These are phyloP conservation scores for Aspergillus panamensis DNA, from an alignment of 495 filamentous ascomycete species.

Conservation along the genomic window DNA sequence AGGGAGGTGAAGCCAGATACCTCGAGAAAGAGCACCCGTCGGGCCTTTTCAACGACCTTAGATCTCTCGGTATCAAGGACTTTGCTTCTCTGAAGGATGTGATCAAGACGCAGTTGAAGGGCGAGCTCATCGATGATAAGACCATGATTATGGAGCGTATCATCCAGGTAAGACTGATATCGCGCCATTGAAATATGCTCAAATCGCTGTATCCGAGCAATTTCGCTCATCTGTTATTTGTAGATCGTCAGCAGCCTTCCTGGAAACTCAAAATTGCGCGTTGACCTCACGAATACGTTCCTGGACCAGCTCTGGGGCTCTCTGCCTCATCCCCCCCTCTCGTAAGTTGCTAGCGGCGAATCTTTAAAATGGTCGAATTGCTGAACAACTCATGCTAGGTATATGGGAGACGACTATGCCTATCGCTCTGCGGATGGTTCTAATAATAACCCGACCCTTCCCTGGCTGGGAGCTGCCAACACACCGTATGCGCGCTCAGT, in stretches of 20 bases:
- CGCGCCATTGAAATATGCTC: too few relatives aligned
- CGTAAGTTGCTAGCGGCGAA: constrained; percentile 30
- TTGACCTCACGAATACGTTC: constrained; percentile 66
- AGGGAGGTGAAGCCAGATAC: constrained; percentile 60
- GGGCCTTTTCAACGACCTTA: constrained; percentile 62
- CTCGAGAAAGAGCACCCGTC: constrained; percentile 49
- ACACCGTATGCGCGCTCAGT: constrained; percentile 55
- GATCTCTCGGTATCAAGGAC: constrained; percentile 57
- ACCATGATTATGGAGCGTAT: constrained; percentile 76
- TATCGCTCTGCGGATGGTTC: constrained; percentile 76
- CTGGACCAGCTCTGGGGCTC: constrained; percentile 68
- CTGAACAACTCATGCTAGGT: constrained; percentile 32
- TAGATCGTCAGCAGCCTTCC: constrained; percentile 65
- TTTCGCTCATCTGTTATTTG: neutral
- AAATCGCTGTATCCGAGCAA: neutral
- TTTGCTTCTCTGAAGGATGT: constrained; percentile 52
- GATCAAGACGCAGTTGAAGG: constrained; percentile 49
- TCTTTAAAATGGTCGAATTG: neutral
- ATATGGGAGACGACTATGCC: constrained; percentile 60
- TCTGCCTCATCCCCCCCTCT: constrained; percentile 50
- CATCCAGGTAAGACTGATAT: constrained; percentile 51
- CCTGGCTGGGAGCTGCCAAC: constrained; percentile 54
- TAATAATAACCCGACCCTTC: constrained; percentile 56
- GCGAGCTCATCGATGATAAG: constrained; percentile 67
- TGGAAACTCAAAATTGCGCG: constrained; percentile 55